Conservation (phyloP, 495 filamentous ascomycete genomes). For the Achaetomiella virescens region DNA sequence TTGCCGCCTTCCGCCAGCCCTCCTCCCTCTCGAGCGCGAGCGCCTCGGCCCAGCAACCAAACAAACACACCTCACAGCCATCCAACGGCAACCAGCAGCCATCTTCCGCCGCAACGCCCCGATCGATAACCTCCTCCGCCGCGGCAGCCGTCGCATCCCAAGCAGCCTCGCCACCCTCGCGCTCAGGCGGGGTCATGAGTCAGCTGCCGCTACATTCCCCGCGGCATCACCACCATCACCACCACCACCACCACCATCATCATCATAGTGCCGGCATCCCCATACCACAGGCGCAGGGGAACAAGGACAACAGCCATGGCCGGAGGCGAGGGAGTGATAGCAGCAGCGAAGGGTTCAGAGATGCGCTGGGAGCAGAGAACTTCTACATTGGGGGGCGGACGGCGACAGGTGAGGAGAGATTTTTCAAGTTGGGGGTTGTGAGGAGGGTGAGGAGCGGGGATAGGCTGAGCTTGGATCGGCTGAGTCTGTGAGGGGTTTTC, state of each 20-base stretch:
- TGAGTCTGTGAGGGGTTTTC: constrained; percentile 44
- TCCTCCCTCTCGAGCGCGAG: constrained; percentile 24
- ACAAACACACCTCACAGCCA: constrained; percentile 35
- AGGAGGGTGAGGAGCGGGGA: constrained; percentile 50
- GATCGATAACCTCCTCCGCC: constrained; percentile 21
- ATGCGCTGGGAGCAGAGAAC: constrained; percentile 65
- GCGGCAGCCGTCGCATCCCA: constrained; percentile 19
- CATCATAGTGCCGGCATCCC: constrained; percentile 31
- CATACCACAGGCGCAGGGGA: constrained; percentile 23
- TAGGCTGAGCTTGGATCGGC: constrained; percentile 48
- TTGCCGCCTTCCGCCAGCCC: constrained; percentile 68
- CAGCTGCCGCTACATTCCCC: constrained; percentile 42
- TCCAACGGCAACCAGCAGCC: constrained; percentile 28
- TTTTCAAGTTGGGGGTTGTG: constrained; percentile 64
- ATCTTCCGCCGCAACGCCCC: constrained; percentile 18
- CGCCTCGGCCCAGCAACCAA: constrained; percentile 32
- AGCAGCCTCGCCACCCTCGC: constrained; percentile 29
- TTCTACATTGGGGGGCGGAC: constrained; percentile 89
- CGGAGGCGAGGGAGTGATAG: constrained; percentile 72
- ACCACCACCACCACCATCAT: constrained; percentile 34
- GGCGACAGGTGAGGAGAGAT: constrained; percentile 78
- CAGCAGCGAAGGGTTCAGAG: constrained; percentile 70
- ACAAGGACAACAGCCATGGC: constrained; percentile 12
- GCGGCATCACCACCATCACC: constrained; percentile 32
- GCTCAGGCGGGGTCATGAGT: constrained; percentile 35